Conservation (phyloP, 305 asterid genomes). For the Rubia tinctorum region DNA sequence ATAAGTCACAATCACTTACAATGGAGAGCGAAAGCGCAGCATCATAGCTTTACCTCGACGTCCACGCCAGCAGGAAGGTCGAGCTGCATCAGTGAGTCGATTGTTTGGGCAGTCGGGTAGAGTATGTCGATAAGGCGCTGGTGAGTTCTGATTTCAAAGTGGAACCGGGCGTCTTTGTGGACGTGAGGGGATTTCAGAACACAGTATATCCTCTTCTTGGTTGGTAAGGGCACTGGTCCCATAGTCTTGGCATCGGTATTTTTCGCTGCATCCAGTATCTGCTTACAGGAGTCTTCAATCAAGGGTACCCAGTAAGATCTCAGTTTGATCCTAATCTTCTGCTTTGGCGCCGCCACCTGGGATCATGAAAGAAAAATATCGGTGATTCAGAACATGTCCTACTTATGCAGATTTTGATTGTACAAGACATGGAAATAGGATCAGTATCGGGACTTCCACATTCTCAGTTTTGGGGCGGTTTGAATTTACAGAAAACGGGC, state of each 20-base stretch:
- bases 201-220: conserved; percentile 78
- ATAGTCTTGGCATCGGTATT: conserved; percentile 82
- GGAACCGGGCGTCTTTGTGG: conserved; percentile 98
- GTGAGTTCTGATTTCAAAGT: conserved; percentile 82
- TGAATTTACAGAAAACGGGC: neutral
- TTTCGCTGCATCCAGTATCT: conserved; percentile 85
- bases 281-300: conserved; percentile 85
- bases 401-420: neutral
- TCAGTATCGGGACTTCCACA: neutral
- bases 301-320: conserved; percentile 92
- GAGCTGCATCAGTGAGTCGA: conserved; percentile 95
- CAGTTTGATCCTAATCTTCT: conserved; percentile 83
- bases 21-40: neutral
- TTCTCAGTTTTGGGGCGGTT: neutral
- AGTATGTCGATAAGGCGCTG: conserved; percentile 96
- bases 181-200: conserved; percentile 99
- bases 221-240: conserved; percentile 97
- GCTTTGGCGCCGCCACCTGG: conserved; percentile 76
- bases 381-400: neutral
- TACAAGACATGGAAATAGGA: neutral
- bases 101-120: conserved; percentile 96
- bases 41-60: conserved; percentile 95
- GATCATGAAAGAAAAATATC: conserved; percentile 5
- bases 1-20: conserved; percentile 8
- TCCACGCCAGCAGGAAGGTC: conserved; percentile 93